Evolutionary conservation across 2,329 filamentous ascomycete species (phyloP), one percentile per base, ranked within the genome.

Genomic region (Colletotrichum shisoi): DNA sequence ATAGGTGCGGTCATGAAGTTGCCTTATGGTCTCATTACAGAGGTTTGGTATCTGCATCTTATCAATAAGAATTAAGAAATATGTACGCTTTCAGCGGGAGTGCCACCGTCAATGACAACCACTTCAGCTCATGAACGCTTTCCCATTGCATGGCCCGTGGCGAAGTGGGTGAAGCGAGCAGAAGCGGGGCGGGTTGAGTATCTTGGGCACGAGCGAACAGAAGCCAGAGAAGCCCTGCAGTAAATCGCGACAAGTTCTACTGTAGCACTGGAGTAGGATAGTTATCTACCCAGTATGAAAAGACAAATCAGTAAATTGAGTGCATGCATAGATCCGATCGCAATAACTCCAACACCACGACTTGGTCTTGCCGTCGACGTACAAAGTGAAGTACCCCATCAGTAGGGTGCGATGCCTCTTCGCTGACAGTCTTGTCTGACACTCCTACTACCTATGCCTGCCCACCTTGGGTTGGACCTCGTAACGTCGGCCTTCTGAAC

Each of bases 271-370:
- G 40, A 17, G 31, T 48, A 8, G 45, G n/a, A 21, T 46, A 12
- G 42, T 1, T 19, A 3, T 19, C 27, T 11, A 31, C 27, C 27
- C 27, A 31, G 27, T 31, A 9, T n/a, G n/a, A 4, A 19, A 48
- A 34, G 27, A 31, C 13, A 19, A 31, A 48, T 46, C 12, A 21
- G 39, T 19, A n/a, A 37, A 46, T n/a, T 57, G 53, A 21, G 27
- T 57, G 42, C 13, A 13, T 46, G 56, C 24, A 57, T 46, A 46
- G 24, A 40, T 34, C 54, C 40, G 42, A 46, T n/a, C 46, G 40
- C 27, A 21, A 46, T 4, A 39, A 40, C 15, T 27, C 8, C 34
- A 54, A 54, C 51, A 37, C 34, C 21, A 21, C 8, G 13, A 19
- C 12, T 6, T 31, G 13, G 51, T 15, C n/a, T 37, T 54, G 34